These are phyloP conservation scores for Ustilago hordei DNA, from an alignment of 1,284 basidiomycete species.

Conservation along the genomic window DNA sequence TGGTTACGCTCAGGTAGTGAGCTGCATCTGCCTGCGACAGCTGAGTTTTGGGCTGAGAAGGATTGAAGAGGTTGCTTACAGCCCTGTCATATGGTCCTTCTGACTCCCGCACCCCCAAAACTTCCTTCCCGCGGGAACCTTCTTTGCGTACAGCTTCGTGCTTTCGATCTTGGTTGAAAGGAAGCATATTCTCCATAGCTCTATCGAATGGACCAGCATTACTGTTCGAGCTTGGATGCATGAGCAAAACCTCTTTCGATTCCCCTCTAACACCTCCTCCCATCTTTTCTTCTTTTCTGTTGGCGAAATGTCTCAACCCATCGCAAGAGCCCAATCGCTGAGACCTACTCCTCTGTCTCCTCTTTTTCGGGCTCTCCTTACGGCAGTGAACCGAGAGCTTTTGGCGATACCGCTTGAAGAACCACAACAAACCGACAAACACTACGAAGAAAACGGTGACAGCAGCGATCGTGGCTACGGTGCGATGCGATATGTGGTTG, in stretches of 20 bases:
- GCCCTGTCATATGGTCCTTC: neutral
- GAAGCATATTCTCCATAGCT: constrained; percentile 17
- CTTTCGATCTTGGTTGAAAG: neutral
- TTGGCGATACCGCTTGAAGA: constrained; percentile 16
- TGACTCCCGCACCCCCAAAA: neutral
- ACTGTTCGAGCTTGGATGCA: neutral
- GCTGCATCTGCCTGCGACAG: neutral
- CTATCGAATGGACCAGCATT: constrained; percentile 21
- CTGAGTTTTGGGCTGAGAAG: too few species aligned
- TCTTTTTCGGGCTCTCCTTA: neutral
- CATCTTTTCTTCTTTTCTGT: neutral
- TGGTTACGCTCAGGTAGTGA: constrained; percentile 3
- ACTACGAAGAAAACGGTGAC: neutral
- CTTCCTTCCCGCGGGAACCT: neutral
- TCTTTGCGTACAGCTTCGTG: neutral
- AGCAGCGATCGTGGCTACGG: neutral
- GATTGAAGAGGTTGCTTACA: neutral
- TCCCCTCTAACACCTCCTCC: constrained; percentile 5
- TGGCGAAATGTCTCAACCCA: neutral
- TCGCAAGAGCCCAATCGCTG: constrained; percentile 26
- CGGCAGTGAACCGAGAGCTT: neutral
- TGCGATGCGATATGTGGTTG: neutral
- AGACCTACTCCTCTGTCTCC: neutral
- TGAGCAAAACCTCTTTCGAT: constrained; percentile 6
- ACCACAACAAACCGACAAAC: constrained; percentile 5